These are phyloP conservation scores for Theobroma grandiflorum DNA, from an alignment of 441 rosid genomes.

Conservation along the genomic window DNA sequence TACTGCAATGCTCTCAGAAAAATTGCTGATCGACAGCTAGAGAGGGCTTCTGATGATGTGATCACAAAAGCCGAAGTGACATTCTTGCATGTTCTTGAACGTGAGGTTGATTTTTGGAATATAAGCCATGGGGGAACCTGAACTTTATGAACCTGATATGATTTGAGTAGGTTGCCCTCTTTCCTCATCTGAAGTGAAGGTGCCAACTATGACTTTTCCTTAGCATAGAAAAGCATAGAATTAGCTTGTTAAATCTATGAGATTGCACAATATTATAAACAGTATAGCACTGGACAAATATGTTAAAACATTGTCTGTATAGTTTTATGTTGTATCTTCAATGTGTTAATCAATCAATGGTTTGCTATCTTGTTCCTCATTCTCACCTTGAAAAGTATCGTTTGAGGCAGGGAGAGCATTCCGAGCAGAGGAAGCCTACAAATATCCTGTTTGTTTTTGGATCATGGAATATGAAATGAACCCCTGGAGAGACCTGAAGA, in stretches of 20 bases:
- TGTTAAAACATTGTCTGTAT: background rate
- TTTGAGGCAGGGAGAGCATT: too few species aligned
- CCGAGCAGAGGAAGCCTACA: too few species aligned
- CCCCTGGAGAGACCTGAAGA: too few species aligned
- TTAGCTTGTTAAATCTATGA: background rate
- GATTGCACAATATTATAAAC: background rate
- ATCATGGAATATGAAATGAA: too few species aligned
- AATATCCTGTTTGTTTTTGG: too few species aligned
- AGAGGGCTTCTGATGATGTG: conserved; percentile 46
- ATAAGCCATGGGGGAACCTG: conserved; percentile 48
- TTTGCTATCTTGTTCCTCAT: background rate
- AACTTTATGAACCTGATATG: background rate
- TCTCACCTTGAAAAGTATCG: too few species aligned
- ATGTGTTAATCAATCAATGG: background rate
- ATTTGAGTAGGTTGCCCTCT: background rate
- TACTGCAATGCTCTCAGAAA: conserved; percentile 51
- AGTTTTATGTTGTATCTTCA: background rate
- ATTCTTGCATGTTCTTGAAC: conserved; percentile 50
- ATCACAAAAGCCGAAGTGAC: conserved; percentile 44
- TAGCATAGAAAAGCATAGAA: background rate
- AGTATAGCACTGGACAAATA: background rate
- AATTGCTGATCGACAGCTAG: conserved; percentile 45
- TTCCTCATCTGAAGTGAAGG: background rate
- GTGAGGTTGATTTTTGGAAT: conserved; percentile 67
- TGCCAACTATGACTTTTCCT: background rate